phyloP scores from a whole-genome alignment of 2,329 filamentous ascomycete species.

The Phialophora tarda region DNA sequence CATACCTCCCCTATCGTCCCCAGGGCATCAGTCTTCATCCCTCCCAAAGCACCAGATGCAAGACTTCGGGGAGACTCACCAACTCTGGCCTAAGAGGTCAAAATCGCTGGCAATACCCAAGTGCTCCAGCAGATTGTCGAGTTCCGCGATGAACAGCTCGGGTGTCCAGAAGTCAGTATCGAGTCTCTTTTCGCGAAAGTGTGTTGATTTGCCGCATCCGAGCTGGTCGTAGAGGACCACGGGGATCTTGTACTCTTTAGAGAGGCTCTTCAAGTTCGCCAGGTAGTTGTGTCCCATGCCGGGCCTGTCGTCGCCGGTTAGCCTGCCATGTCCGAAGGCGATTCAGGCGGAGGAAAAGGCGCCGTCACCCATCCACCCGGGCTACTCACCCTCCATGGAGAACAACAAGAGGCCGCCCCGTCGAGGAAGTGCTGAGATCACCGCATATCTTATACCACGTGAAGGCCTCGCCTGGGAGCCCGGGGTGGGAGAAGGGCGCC shows the following conservation, averaged over 20 bases:
- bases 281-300: slow-evolving; percentile 56
- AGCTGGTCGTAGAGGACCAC: slow-evolving; percentile 63
- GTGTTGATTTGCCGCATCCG: slow-evolving; percentile 58
- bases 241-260: slow-evolving; percentile 47
- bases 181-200: slow-evolving; percentile 53
- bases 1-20: slow-evolving; percentile 52
- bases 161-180: slow-evolving; percentile 57
- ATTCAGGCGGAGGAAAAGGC: not conserved
- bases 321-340: not conserved
- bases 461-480: slow-evolving; percentile 45
- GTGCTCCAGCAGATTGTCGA: slow-evolving; percentile 55
- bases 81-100: slow-evolving; percentile 58
- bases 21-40: not conserved
- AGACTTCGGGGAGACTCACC: slow-evolving; percentile 41
- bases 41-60: not conserved
- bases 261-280: slow-evolving; percentile 48
- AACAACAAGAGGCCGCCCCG: slow-evolving; percentile 45
- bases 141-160: slow-evolving; percentile 56
- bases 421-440: slow-evolving; percentile 40
- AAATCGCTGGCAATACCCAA: slow-evolving; percentile 50
- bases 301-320: slow-evolving; percentile 38
- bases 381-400: slow-evolving; percentile 50
- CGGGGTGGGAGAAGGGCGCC: slow-evolving; percentile 43
- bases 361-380: not conserved
- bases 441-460: slow-evolving; percentile 52